A percentile compares a stretch with the other conserved stretches of the same genome.
Conservation (phyloP, 169 alveolate species). For the Eimeria necatrix region DNA sequence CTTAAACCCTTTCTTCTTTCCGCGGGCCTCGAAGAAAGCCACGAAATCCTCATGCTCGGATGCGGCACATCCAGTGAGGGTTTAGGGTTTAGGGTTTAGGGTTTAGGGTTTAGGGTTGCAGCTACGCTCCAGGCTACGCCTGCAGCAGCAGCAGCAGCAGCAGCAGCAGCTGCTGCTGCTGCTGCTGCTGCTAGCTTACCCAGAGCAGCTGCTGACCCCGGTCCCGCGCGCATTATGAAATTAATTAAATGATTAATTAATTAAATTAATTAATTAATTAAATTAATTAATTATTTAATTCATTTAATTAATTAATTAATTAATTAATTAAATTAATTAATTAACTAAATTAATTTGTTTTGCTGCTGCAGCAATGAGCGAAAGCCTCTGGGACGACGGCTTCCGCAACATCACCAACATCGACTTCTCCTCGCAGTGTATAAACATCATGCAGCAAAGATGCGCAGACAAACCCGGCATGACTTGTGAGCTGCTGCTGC, state of each 20-base stretch:
- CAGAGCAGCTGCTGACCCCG: no score
- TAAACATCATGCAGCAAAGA: constrained; percentile 81
- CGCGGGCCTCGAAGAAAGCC: constrained; percentile 86
- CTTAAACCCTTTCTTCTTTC: constrained; percentile 91
- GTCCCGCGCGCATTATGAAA: no score
- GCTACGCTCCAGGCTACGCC: no score
- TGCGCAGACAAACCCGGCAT: constrained; percentile 79
- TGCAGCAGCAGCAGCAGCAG: no score
- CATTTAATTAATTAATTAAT: no score
- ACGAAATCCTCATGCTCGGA: constrained; percentile 91
- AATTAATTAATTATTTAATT: no score
- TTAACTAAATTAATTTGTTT: no score
- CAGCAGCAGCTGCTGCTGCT: neutral
- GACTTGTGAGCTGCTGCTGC: constrained; percentile 47
- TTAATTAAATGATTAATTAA: no score
- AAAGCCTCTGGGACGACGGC: constrained; percentile 95
- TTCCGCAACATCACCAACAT: constrained; percentile 90
- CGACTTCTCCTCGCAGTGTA: constrained; percentile 86
- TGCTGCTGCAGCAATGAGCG: constrained; percentile 87
- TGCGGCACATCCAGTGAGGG: constrained; percentile 94
- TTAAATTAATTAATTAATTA: no score
- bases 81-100: no score
- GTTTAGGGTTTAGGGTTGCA: no score
- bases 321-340: no score
- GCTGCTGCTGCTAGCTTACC: neutral